Conservation (phyloP, 129 eudicot genomes). For the Saussurea involucrata region DNA sequence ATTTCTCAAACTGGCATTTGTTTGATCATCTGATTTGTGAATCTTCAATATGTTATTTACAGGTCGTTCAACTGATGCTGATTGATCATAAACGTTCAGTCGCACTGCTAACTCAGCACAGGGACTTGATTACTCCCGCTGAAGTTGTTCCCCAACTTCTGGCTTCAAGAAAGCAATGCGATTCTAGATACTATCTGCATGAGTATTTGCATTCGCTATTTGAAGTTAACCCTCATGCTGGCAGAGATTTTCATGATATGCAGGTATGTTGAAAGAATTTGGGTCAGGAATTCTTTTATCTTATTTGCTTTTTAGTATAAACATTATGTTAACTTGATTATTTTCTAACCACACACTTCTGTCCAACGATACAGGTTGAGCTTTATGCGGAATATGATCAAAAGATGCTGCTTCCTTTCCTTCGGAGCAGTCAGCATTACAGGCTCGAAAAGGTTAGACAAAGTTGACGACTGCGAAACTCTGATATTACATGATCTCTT, state of each 20-base stretch:
- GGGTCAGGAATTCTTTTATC: background rate
- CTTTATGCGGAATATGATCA: conserved; percentile 85
- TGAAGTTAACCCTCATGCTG: conserved; percentile 81
- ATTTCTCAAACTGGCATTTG: conserved; percentile 4
- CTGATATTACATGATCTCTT: background rate
- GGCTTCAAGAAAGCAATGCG: conserved; percentile 59
- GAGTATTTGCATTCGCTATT: conserved; percentile 76
- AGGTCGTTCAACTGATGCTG: conserved; percentile 89
- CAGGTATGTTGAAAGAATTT: conserved; percentile 53
- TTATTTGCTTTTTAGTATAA: background rate
- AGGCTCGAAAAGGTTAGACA: conserved; percentile 83
- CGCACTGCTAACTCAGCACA: conserved; percentile 60
- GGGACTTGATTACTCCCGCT: conserved; percentile 71
- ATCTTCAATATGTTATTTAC: conserved; percentile 29
- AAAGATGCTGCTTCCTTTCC: conserved; percentile 92
- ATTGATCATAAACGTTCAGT: conserved; percentile 80
- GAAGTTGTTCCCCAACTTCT: conserved; percentile 86
- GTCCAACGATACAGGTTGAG: conserved; percentile 62
- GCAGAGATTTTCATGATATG: conserved; percentile 93
- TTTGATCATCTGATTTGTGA: conserved; percentile 5
- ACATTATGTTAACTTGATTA: background rate
- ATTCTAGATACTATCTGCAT: conserved; percentile 68
- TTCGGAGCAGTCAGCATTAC: conserved; percentile 95
- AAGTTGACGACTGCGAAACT: conserved; percentile 2
- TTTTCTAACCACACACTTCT: conserved; percentile 5